These are phyloP conservation scores for Neltuma alba DNA, from an alignment of 306 rosid species.

Conservation along the genomic window DNA sequence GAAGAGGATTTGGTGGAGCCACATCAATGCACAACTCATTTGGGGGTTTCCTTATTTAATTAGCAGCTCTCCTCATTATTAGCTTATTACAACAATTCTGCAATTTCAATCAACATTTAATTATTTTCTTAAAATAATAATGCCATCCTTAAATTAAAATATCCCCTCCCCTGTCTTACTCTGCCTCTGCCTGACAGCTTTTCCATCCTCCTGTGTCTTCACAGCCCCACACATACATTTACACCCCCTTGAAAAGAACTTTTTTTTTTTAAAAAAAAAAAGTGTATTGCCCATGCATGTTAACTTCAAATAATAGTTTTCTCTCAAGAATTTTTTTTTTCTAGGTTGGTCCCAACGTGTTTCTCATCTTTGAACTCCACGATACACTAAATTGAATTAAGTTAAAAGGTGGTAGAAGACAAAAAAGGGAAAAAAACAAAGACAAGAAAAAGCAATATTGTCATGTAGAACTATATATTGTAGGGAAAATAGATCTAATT, in stretches of 20 bases:
- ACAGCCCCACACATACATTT: conserved; percentile 29
- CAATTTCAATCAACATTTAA: conserved; percentile 19
- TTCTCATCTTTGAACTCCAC: no score
- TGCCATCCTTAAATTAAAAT: not conserved
- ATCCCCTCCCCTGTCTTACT: not conserved
- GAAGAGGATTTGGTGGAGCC: conserved; percentile 98
- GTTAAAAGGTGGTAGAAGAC: no score
- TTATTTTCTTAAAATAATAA: conserved; percentile 19
- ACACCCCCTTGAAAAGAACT: not conserved
- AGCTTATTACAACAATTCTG: conserved; percentile 31
- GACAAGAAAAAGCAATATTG: no score
- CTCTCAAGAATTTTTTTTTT: no score
- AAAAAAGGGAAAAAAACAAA: no score
- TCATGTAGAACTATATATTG: not conserved
- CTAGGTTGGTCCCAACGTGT: no score
- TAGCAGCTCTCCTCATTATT: conserved; percentile 34
- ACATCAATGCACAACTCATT: conserved; percentile 73
- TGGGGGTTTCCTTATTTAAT: conserved; percentile 52
- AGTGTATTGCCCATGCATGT: no score
- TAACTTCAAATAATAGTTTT: no score
- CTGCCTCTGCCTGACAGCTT: conserved; percentile 35
- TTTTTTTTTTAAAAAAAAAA: no score
- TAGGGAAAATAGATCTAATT: not conserved
- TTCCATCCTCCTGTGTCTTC: conserved; percentile 31
- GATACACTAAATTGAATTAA: no score